Conservation (phyloP, 192 early-diverging fungal genomes). For the Mortierella alpina region DNA sequence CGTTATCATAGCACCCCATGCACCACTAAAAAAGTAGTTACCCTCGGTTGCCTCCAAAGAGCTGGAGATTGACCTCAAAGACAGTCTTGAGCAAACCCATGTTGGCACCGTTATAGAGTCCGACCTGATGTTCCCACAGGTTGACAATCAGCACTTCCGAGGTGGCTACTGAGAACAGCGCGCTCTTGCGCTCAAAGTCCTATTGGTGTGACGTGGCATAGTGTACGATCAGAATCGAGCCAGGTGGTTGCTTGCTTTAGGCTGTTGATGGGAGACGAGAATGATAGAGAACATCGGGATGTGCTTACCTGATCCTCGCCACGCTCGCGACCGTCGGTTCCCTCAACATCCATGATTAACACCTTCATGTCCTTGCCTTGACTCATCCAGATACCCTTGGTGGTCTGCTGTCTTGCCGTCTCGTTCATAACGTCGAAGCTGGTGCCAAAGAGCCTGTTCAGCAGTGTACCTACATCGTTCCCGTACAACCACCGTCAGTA, state of each 20-base stretch:
- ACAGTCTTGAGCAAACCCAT: slow-evolving; percentile 99
- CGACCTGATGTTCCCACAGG: slow-evolving; percentile 98
- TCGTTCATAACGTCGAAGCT: slow-evolving; percentile 97
- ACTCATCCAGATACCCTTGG: slow-evolving; percentile 98
- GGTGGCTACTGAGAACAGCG: slow-evolving; percentile 96
- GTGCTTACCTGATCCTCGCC: slow-evolving; percentile 88
- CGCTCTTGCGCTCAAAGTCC: slow-evolving; percentile 99
- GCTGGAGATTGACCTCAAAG: slow-evolving; percentile 97
- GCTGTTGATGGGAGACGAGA: not conserved
- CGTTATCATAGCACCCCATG: not conserved
- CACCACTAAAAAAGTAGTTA: slow-evolving; percentile 28
- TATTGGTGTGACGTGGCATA: slow-evolving; percentile 5
- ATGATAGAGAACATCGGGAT: too few relatives aligned
- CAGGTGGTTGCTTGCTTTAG: not conserved
- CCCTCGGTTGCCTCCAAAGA: slow-evolving; percentile 88
- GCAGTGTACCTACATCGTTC: slow-evolving; percentile 78
- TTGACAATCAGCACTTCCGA: slow-evolving; percentile 96
- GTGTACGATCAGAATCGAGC: not conserved
- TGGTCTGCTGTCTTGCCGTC: slow-evolving; percentile 86
- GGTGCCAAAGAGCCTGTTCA: slow-evolving; percentile 96
- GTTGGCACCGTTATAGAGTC: slow-evolving; percentile 98
- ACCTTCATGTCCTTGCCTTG: slow-evolving; percentile 84
- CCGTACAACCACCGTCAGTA: not conserved
- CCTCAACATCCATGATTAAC: slow-evolving; percentile 97
- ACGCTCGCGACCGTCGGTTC: slow-evolving; percentile 97